These are phyloP conservation scores for Noccaea caerulescens DNA, from an alignment of 345 rosid species.

Conservation along the genomic window DNA sequence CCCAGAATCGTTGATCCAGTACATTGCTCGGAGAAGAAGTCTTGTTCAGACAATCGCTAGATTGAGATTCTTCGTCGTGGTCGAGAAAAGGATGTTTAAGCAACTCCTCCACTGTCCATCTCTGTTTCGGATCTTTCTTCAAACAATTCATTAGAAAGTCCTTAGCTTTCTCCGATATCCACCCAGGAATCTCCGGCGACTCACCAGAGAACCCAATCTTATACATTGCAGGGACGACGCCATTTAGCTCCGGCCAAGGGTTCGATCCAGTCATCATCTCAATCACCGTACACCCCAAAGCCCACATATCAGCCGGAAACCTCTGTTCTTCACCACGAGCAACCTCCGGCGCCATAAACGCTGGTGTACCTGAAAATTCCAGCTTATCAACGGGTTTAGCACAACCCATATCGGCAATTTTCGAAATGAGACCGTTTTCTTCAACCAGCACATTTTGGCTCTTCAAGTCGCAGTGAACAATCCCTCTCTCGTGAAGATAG, in stretches of 20 bases:
- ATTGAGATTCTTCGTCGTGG: constrained; percentile 28
- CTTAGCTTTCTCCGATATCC: constrained; percentile 57
- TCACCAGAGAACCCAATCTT: constrained; percentile 73
- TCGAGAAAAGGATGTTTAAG: constrained; percentile 70
- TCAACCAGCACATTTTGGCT: constrained; percentile 66
- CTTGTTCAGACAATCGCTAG: constrained; percentile 1
- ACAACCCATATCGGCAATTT: constrained; percentile 81
- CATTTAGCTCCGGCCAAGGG: constrained; percentile 68
- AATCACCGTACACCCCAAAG: constrained; percentile 72
- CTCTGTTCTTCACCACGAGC: constrained; percentile 86
- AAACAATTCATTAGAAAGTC: constrained; percentile 72
- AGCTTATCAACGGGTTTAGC: constrained; percentile 52
- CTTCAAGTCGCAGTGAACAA: constrained; percentile 86
- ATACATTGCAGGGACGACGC: constrained; percentile 67
- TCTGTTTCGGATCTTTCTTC: constrained; percentile 56
- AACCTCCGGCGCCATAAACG: constrained; percentile 91
- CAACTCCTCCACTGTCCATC: constrained; percentile 66
- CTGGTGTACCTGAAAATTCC: constrained; percentile 74
- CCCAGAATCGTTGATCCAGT: constrained; percentile 76
- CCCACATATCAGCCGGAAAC: constrained; percentile 83
- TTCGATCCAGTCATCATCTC: constrained; percentile 73
- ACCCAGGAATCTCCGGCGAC: constrained; percentile 61
- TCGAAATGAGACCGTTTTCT: constrained; percentile 48
- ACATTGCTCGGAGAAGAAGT: constrained; percentile 67
- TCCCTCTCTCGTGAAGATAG: constrained; percentile 59